A percentile compares a stretch with the other conserved stretches of the same genome.
phyloP scores from a whole-genome alignment of 345 rosid species.

The Passiflora organensis region DNA sequence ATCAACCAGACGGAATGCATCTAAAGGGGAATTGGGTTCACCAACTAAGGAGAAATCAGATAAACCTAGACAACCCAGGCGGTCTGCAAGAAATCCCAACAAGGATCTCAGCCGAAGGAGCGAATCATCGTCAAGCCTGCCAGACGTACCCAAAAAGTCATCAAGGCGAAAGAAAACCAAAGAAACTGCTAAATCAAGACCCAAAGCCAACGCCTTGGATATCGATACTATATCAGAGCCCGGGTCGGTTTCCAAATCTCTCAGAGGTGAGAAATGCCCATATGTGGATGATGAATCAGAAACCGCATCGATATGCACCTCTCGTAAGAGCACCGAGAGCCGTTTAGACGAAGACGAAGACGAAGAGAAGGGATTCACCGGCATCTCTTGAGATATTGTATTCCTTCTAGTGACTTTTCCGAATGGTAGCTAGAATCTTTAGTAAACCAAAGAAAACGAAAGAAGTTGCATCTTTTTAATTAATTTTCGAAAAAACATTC shows the following conservation, averaged over 20 bases:
- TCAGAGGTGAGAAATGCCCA: not conserved
- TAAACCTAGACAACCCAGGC: constrained; percentile 39
- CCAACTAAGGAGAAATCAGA: constrained; percentile 46
- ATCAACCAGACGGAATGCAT: constrained; percentile 41
- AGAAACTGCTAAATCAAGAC: constrained; percentile 28
- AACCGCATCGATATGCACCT: not conserved
- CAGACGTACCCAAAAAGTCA: constrained; percentile 31
- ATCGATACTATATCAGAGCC: constrained; percentile 31
- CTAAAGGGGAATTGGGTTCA: constrained; percentile 15
- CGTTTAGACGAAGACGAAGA: constrained; percentile 18
- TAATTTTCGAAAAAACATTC: too few species aligned
- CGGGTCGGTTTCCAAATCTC: constrained; percentile 23
- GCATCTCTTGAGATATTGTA: constrained; percentile 14
- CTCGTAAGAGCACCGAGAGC: not conserved
- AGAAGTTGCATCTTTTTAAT: too few species aligned
- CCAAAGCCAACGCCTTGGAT: constrained; percentile 21
- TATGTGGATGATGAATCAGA: not conserved
- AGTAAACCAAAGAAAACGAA: too few species aligned
- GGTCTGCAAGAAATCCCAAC: constrained; percentile 28
- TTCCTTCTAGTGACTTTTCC: not conserved
- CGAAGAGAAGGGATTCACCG: constrained; percentile 9
- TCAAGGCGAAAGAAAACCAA: constrained; percentile 41
- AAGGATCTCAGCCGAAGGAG: constrained; percentile 20
- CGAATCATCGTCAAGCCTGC: constrained; percentile 22
- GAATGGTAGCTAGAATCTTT: constrained; percentile 16